Evolutionary conservation across 2,329 filamentous ascomycete genomes (phyloP).

Genomic region (Zelopaecilomyces penicillatus): DNA sequence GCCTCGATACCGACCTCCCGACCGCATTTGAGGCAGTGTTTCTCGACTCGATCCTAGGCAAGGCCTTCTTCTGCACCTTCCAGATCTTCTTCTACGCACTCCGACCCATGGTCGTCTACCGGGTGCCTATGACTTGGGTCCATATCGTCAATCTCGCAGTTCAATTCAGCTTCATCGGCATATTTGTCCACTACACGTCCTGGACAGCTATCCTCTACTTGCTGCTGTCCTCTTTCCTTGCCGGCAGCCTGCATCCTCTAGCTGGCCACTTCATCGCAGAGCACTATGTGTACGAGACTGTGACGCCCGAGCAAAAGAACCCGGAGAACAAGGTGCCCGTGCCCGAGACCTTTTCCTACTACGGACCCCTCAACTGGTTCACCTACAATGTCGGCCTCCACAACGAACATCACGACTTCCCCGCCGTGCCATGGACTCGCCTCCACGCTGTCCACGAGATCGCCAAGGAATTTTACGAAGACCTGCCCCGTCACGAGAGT

Average conservation of each 20-base stretch:
- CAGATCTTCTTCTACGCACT: slow-evolving; percentile 98
- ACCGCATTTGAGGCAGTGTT: slow-evolving; percentile 86
- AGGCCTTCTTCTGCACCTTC: slow-evolving; percentile 98
- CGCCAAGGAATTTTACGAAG: slow-evolving; percentile 85
- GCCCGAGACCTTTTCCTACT: slow-evolving; percentile 96
- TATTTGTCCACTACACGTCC: slow-evolving; percentile 54
- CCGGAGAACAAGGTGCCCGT: slow-evolving; percentile 56
- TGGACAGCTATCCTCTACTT: slow-evolving; percentile 69
- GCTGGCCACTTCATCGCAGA: slow-evolving; percentile 98
- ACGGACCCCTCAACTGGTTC: slow-evolving; percentile 81
- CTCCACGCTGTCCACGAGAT: slow-evolving; percentile 69
- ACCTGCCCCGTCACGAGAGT: slow-evolving; percentile 77
- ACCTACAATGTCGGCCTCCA: slow-evolving; percentile 97
- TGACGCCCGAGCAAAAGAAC: slow-evolving; percentile 44
- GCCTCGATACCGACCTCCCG: slow-evolving; percentile 90
- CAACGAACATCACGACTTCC: slow-evolving; percentile 99
- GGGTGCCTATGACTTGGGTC: slow-evolving; percentile 75
- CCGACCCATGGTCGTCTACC: slow-evolving; percentile 90
- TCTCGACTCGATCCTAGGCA: slow-evolving; percentile 89
- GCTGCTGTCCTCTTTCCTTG: slow-evolving; percentile 82
- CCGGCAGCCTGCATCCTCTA: slow-evolving; percentile 85
- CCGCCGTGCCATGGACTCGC: slow-evolving; percentile 88
- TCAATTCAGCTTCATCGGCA: slow-evolving; percentile 70
- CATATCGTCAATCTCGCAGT: slow-evolving; percentile 73
- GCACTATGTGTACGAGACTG: slow-evolving; percentile 75